Conservation (phyloP, 2,329 filamentous ascomycete species). For the Furcasterigmium sp. region DNA sequence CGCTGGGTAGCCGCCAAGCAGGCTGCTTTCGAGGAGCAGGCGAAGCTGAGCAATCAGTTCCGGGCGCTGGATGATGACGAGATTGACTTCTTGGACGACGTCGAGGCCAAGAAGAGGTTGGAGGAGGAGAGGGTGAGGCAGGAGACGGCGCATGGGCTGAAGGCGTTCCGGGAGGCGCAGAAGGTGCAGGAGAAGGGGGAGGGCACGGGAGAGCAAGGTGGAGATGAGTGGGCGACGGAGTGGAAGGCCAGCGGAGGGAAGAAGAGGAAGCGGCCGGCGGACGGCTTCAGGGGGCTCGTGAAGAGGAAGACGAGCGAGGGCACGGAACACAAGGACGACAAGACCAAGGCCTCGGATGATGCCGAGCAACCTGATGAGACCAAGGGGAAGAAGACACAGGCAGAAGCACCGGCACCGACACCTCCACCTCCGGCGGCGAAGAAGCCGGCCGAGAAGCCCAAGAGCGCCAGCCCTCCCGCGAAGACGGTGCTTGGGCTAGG, state of each 20-base stretch:
- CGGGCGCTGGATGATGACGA: constrained; percentile 74
- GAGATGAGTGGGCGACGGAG: constrained; percentile 8
- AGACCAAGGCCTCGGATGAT: constrained; percentile 2
- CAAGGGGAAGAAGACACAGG: constrained; percentile 14
- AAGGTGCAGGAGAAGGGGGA: constrained; percentile 26
- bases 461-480: background rate
- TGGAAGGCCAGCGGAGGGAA: constrained; percentile 3
- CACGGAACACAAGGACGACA: constrained; percentile 1
- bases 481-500: constrained; percentile 38
- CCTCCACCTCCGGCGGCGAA: background rate
- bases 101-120: constrained; percentile 40
- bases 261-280: constrained; percentile 8
- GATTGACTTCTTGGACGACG: constrained; percentile 65
- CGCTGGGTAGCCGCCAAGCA: constrained; percentile 78
- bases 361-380: constrained; percentile 2
- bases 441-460: constrained; percentile 2
- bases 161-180: constrained; percentile 49
- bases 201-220: constrained; percentile 18
- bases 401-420: background rate
- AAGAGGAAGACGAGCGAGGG: constrained; percentile 10
- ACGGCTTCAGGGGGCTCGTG: background rate
- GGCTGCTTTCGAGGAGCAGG: constrained; percentile 73
- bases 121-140: constrained; percentile 49
- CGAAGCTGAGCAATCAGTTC: constrained; percentile 70
- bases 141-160: constrained; percentile 54